Base-by-base conservation (phyloP, 164 flowering plant species). In the Aristolochia fimbriata region DNA sequence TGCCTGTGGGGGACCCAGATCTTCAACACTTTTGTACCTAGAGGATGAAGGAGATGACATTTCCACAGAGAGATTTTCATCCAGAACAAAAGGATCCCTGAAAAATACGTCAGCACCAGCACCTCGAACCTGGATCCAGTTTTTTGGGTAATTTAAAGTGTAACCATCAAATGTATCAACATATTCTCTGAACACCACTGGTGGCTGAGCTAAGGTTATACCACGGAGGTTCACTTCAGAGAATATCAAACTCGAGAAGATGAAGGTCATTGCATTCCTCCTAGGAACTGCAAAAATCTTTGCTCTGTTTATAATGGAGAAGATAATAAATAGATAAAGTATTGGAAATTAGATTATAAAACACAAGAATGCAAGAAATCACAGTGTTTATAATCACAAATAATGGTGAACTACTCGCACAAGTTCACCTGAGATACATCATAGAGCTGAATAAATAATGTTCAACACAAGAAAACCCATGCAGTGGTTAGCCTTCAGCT, bases 41-140 rank as follows among this genome's bases (percentile, higher is more conserved):
- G 98, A 93, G 6, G 98, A 93, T 20, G 97, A 93, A 57, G 98
- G 97, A 33, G 98, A 93, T 3, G 98, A 93, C 9, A 93, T 24
- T 65, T 87, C 85, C 58, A 93, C 76, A 0, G 98, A 93, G 21
- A 93, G 47, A 73, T 93, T 93, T 58, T 93, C 97, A 74, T 93
- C 97, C 43, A 93, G 97, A 62, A 93, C 77, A 77, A 53, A 83
- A 47, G 98, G 98, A 57, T 93, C 98, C 73, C 98, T 80, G 53
- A 76, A 75, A 64, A 81, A 91, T 71, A 91, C 78, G 60, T 91
- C 96, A n/a, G 95, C 98, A 55, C 91, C 92, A 0, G 95, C 86
- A 41, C 98, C 98, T 66, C 83, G 80, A 15, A 88, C 98, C 73
- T 81, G 87, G 68, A 91, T 88, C 98, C 96, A 92, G 67, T 84